A percentile compares a stretch with the other conserved stretches of the same genome.
Conservation (phyloP, 2,329 filamentous ascomycete genomes). For the Talaromyces sp. region DNA sequence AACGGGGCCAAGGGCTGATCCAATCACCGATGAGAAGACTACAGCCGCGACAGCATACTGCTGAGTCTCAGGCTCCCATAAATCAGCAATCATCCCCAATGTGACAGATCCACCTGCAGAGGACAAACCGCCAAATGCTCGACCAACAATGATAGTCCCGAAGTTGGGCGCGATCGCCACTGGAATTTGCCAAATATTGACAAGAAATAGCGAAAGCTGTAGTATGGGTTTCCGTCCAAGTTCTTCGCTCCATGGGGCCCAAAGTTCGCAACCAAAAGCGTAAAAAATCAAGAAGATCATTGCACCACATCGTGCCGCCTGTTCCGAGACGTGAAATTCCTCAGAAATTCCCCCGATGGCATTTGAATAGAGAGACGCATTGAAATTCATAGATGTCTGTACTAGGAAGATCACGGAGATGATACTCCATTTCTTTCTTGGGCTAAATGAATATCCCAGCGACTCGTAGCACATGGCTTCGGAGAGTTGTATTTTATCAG, state of each 20-base stretch:
- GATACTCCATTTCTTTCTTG: slow-evolving; percentile 71
- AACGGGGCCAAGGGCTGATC: slow-evolving; percentile 75
- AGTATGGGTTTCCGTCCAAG: slow-evolving; percentile 76
- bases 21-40: slow-evolving; percentile 78
- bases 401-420: slow-evolving; percentile 73
- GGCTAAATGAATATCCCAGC: slow-evolving; percentile 64
- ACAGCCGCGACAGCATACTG: slow-evolving; percentile 77
- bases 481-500: slow-evolving; percentile 42
- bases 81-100: slow-evolving; percentile 73
- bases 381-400: slow-evolving; percentile 78
- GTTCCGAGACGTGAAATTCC: slow-evolving; percentile 68
- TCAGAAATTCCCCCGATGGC: slow-evolving; percentile 66
- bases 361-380: slow-evolving; percentile 74
- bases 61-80: slow-evolving; percentile 71
- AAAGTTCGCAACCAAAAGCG: slow-evolving; percentile 83
- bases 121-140: slow-evolving; percentile 69
- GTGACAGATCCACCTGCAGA: slow-evolving; percentile 75
- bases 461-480: slow-evolving; percentile 67
- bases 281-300: slow-evolving; percentile 79
- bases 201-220: slow-evolving; percentile 71
- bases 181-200: slow-evolving; percentile 76
- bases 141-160: slow-evolving; percentile 68
- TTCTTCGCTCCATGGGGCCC: slow-evolving; percentile 87
- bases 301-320: slow-evolving; percentile 72
- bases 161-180: slow-evolving; percentile 76